phyloP scores from a whole-genome alignment of 2,329 filamentous ascomycete genomes.

The Hymenoscyphus repandus region DNA sequence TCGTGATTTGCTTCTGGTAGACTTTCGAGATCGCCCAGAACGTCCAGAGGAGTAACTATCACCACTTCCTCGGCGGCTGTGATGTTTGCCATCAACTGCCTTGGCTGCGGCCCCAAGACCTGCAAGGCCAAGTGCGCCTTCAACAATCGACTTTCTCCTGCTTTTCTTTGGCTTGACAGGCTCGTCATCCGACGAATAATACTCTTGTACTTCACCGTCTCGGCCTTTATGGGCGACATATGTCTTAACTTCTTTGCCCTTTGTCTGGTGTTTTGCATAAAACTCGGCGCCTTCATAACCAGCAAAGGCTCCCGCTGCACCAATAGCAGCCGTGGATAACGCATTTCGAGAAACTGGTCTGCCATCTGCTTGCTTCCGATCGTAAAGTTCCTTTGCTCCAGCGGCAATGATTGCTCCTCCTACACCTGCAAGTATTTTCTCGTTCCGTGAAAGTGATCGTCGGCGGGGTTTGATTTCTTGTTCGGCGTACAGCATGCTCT shows the following conservation, averaged over 20 bases:
- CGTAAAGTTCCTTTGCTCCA: conserved; percentile 61
- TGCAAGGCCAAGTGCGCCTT: conserved; percentile 56
- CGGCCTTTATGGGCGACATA: conserved; percentile 49
- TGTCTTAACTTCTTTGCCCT: conserved; percentile 38
- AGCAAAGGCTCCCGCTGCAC: conserved; percentile 58
- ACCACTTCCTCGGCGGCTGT: conserved; percentile 35
- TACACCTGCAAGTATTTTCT: conserved; percentile 63
- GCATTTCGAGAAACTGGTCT: conserved; percentile 50
- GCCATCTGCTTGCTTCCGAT: conserved; percentile 50
- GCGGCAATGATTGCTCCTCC: conserved; percentile 60
- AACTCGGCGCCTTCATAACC: conserved; percentile 59
- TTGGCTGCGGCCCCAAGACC: conserved; percentile 58
- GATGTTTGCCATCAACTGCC: conserved; percentile 44
- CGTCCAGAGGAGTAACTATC: conserved; percentile 40
- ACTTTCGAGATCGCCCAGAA: conserved; percentile 45
- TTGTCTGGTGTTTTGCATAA: conserved; percentile 49
- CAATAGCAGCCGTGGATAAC: conserved; percentile 54
- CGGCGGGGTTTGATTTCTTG: conserved; percentile 49
- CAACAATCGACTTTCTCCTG: conserved; percentile 59
- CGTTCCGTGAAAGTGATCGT: conserved; percentile 54
- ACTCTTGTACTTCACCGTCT: conserved; percentile 47
- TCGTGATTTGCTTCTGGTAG: conserved; percentile 41
- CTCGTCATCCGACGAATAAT: conserved; percentile 46
- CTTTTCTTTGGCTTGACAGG: conserved; percentile 49
- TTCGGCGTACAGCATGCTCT: conserved; percentile 45